These are phyloP conservation scores for Fusarium zealandicum DNA, from an alignment of 2,329 filamentous ascomycete species.

Conservation along the genomic window DNA sequence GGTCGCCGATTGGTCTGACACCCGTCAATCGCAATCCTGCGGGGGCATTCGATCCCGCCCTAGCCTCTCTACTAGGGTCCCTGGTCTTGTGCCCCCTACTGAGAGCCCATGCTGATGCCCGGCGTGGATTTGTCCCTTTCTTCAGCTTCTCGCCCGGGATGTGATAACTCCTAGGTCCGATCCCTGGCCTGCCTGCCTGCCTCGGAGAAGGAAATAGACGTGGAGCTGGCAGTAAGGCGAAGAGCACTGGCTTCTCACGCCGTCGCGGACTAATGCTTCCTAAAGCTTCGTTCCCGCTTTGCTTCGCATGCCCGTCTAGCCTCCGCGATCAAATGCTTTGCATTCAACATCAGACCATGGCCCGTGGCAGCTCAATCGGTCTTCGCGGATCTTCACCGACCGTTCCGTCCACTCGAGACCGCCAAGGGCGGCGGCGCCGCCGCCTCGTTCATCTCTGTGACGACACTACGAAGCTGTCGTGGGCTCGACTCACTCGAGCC, in stretches of 20 bases:
- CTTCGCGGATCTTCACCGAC: constrained; percentile 39
- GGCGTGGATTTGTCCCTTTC: constrained; percentile 16
- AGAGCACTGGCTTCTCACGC: constrained; percentile 26
- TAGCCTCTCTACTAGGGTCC: constrained; percentile 15
- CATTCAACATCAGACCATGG: constrained; percentile 34
- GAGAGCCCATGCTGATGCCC: constrained; percentile 11
- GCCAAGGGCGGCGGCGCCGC: constrained; percentile 18
- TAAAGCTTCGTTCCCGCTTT: constrained; percentile 41
- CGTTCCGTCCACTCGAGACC: constrained; percentile 30
- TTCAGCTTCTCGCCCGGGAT: constrained; percentile 11
- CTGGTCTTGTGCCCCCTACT: constrained; percentile 18
- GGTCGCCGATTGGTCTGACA: constrained; percentile 39
- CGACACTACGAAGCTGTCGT: constrained; percentile 9
- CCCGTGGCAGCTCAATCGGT: constrained; percentile 16
- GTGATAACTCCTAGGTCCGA: constrained; percentile 23
- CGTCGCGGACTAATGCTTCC: constrained; percentile 39
- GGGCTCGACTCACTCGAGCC: constrained; percentile 12
- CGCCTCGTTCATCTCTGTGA: constrained; percentile 26
- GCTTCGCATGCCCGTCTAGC: constrained; percentile 37
- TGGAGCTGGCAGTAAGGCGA: constrained; percentile 18
- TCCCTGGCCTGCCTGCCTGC: constrained; percentile 18
- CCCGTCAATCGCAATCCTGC: constrained; percentile 42
- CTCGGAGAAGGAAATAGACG: constrained; percentile 29
- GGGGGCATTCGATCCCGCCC: constrained; percentile 34
- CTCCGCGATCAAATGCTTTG: constrained; percentile 30